Evolutionary conservation across 1,284 basidiomycete genomes (phyloP).

Genomic region (Cryptococcus sp.): DNA sequence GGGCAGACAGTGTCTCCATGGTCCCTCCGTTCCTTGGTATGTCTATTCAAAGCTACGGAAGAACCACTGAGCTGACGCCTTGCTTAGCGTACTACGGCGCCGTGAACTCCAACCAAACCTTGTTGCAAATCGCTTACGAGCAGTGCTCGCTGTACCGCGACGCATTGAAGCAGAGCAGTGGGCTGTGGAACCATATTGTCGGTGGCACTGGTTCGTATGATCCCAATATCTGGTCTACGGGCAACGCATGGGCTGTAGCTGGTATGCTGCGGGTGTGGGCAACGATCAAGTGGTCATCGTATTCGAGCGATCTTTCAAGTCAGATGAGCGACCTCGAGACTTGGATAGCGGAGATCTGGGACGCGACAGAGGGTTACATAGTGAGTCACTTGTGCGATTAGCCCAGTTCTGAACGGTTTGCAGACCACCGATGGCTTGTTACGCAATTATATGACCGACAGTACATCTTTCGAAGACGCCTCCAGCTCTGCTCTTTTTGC

Average conservation of each 20-base stretch:
- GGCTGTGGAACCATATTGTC: constrained; percentile 53
- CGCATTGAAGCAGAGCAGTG: constrained; percentile 39
- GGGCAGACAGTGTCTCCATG: constrained; percentile 68
- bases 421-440: constrained; percentile 64
- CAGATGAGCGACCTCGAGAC: constrained; percentile 52
- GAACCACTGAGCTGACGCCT: neutral
- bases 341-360: constrained; percentile 57
- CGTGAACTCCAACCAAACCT: constrained; percentile 64
- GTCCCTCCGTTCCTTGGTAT: constrained; percentile 79
- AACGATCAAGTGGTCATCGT: constrained; percentile 53
- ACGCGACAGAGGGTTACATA: constrained; percentile 45
- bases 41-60: neutral
- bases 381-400: constrained; percentile 23
- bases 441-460: constrained; percentile 71
- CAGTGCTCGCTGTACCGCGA: constrained; percentile 78
- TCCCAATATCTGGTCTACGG: constrained; percentile 48
- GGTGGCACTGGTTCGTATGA: constrained; percentile 42
- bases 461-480: constrained; percentile 69
- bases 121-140: constrained; percentile 70
- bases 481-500: constrained; percentile 75
- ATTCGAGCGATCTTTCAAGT: constrained; percentile 36
- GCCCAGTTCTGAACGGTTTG: constrained; percentile 1
- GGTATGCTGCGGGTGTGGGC: constrained; percentile 58
- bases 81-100: constrained; percentile 73
- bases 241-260: constrained; percentile 59